Evolutionary conservation across 768 basidiomycete genomes (phyloP).

Genomic region (Lanmaoa rubissima): DNA sequence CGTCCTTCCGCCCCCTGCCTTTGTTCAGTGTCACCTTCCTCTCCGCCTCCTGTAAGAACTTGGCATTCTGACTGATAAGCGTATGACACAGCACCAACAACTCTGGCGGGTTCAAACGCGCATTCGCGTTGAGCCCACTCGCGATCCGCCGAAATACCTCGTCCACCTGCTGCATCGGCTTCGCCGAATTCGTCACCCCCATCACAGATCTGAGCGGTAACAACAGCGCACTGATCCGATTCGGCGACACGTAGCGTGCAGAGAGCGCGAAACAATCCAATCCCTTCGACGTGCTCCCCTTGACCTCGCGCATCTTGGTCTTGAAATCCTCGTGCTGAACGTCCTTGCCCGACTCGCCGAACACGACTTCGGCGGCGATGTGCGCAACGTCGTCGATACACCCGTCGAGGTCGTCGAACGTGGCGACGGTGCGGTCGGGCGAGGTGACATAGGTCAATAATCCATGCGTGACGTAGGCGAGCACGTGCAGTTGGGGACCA

Average conservation of each 20-base stretch:
- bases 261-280: slow-evolving; percentile 83
- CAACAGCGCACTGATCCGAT: slow-evolving; percentile 72
- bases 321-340: slow-evolving; percentile 87
- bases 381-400: slow-evolving; percentile 78
- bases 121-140: slow-evolving; percentile 81
- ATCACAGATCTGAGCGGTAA: slow-evolving; percentile 80
- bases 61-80: slow-evolving; percentile 86
- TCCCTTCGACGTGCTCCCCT: slow-evolving; percentile 76
- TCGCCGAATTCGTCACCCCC: slow-evolving; percentile 78
- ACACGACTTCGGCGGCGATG: slow-evolving; percentile 85
- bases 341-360: slow-evolving; percentile 91
- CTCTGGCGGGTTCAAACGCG: slow-evolving; percentile 63
- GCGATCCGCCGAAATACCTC: slow-evolving; percentile 85
- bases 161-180: slow-evolving; percentile 80
- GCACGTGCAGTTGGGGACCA: slow-evolving; percentile 91
- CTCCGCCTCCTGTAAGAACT: slow-evolving; percentile 69
- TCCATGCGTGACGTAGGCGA: slow-evolving; percentile 82
- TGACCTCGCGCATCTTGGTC: slow-evolving; percentile 92
- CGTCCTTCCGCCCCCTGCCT: slow-evolving; percentile 40
- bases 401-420: slow-evolving; percentile 66
- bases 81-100: slow-evolving; percentile 84
- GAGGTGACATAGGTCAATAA: slow-evolving; percentile 79
- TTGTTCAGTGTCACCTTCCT: slow-evolving; percentile 32
- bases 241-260: slow-evolving; percentile 75
- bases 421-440: slow-evolving; percentile 44